These are phyloP conservation scores for Colletotrichum australisinense DNA, from an alignment of 2,329 filamentous ascomycete genomes.

Conservation along the genomic window DNA sequence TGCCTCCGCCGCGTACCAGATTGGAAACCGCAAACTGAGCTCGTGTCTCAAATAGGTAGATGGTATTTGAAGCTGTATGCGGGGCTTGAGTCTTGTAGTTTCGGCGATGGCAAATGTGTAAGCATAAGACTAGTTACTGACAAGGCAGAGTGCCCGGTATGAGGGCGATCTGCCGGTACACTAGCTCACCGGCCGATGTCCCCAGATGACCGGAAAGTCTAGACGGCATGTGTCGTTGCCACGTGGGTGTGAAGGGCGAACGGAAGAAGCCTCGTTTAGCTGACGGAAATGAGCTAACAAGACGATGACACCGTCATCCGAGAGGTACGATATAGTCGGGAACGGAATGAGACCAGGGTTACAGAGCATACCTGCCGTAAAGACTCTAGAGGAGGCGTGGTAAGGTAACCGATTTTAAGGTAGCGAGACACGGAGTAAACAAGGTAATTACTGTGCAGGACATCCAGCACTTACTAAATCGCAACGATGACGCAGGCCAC, in stretches of 20 bases:
- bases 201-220: not conserved
- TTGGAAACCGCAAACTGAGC: not conserved
- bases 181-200: not conserved
- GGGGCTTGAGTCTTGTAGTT: not conserved
- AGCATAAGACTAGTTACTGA: not conserved
- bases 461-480: not conserved
- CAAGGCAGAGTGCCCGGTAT: not conserved
- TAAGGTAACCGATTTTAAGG: not conserved
- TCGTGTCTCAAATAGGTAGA: not conserved
- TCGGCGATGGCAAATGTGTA: not conserved
- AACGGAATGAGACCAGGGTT: not conserved
- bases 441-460: too few species aligned
- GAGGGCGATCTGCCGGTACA: not conserved
- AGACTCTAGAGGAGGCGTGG: not conserved
- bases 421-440: not conserved
- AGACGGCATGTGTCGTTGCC: not conserved
- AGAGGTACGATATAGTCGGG: not conserved
- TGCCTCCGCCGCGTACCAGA: not conserved
- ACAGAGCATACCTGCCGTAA: not conserved
- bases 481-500: not conserved
- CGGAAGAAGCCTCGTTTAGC: constrained; percentile 12
- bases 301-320: not conserved
- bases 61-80: not conserved
- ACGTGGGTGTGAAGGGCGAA: constrained; percentile 28
- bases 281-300: not conserved